phyloP scores from a whole-genome alignment of 768 basidiomycete species.

The Tulasnella sp. region DNA sequence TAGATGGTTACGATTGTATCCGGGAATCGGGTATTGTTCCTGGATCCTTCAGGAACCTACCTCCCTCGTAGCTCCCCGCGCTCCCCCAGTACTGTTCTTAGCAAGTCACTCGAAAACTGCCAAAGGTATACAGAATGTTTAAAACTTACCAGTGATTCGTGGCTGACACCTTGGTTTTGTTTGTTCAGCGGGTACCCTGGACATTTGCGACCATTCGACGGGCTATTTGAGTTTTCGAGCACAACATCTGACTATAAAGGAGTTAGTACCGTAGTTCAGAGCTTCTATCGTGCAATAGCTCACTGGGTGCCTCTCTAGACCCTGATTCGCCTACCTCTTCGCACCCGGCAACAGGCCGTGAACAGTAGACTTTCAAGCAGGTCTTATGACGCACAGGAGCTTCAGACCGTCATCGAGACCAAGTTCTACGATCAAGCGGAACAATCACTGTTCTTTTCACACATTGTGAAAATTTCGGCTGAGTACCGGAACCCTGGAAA shows the following conservation, averaged over 20 bases:
- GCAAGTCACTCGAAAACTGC: slow-evolving; percentile 1
- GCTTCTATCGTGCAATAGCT: neutral
- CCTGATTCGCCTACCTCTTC: slow-evolving; percentile 39
- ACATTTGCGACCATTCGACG: slow-evolving; percentile 34
- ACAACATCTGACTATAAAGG: slow-evolving; percentile 30
- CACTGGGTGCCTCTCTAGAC: slow-evolving; percentile 27
- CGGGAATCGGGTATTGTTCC: slow-evolving; percentile 28
- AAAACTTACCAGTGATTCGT: no score
- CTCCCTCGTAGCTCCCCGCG: slow-evolving; percentile 30
- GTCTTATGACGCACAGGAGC: neutral
- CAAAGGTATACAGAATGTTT: neutral
- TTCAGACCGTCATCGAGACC: neutral
- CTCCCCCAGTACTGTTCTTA: slow-evolving; percentile 29
- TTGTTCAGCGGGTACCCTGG: slow-evolving; percentile 32
- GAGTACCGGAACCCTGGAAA: slow-evolving; percentile 19
- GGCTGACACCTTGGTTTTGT: neutral
- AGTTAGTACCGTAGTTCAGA: slow-evolving; percentile 29
- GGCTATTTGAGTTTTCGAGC: slow-evolving; percentile 33
- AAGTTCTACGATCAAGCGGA: slow-evolving; percentile 27
- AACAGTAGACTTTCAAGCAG: slow-evolving; percentile 21
- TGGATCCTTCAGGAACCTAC: slow-evolving; percentile 38
- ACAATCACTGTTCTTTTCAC: slow-evolving; percentile 36
- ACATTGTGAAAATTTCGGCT: slow-evolving; percentile 27
- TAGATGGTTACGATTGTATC: slow-evolving; percentile 30
- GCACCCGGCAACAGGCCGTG: slow-evolving; percentile 23